These are phyloP conservation scores for Podila clonocystis DNA, from an alignment of 192 early-diverging fungal genomes.

Conservation along the genomic window DNA sequence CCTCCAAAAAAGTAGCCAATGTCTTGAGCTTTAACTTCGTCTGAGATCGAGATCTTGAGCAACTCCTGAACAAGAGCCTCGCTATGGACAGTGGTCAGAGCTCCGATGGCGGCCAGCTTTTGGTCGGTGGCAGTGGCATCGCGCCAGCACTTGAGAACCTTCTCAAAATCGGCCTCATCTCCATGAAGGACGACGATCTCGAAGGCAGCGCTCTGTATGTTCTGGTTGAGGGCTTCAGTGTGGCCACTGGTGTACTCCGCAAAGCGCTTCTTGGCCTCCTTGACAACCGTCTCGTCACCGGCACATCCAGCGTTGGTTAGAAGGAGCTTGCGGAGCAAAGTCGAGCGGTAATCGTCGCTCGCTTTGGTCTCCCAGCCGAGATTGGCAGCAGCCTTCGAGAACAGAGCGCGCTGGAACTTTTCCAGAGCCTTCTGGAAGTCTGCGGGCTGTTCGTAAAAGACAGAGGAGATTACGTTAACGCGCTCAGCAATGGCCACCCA, in stretches of 20 bases:
- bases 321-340: conserved; percentile 79
- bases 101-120: conserved; percentile 70
- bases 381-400: conserved; percentile 73
- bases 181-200: conserved; percentile 72
- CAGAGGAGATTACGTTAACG: conserved; percentile 65
- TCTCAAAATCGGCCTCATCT: conserved; percentile 70
- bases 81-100: conserved; percentile 66
- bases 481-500: conserved; percentile 73
- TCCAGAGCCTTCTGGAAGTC: conserved; percentile 70
- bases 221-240: conserved; percentile 75
- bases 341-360: conserved; percentile 79
- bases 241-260: conserved; percentile 69
- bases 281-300: conserved; percentile 69
- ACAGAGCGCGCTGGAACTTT: conserved; percentile 74
- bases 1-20: conserved; percentile 60
- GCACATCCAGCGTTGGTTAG: conserved; percentile 76
- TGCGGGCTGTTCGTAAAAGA: conserved; percentile 74
- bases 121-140: conserved; percentile 73
- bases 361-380: conserved; percentile 83
- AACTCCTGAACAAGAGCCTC: conserved; percentile 66
- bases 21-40: conserved; percentile 80
- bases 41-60: conserved; percentile 70
- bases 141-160: conserved; percentile 68
- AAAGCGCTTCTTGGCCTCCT: conserved; percentile 80
- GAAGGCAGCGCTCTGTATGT: conserved; percentile 79